Percentiles rank a stretch among this genome's conserved stretches.
Evolutionary conservation across 306 rosid species (phyloP).

Genomic region (Neltuma alba): DNA sequence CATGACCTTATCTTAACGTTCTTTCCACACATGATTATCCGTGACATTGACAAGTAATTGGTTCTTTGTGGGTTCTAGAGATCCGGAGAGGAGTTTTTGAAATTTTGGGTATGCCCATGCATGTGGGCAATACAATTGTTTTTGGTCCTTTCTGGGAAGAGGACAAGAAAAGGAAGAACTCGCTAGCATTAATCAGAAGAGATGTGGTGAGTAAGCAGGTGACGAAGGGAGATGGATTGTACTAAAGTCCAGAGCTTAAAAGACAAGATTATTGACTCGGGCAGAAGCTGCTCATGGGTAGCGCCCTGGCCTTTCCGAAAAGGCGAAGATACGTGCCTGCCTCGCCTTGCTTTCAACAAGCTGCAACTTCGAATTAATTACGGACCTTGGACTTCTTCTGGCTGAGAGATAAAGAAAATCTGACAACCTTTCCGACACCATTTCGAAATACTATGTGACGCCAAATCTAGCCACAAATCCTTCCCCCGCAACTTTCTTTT

Average conservation of each 20-base stretch:
- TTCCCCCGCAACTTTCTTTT: not conserved
- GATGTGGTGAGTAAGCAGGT: not conserved
- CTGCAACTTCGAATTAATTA: slow-evolving; percentile 21
- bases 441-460: not conserved
- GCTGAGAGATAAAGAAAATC: slow-evolving; percentile 31
- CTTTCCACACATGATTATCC: not conserved
- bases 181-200: not conserved
- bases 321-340: slow-evolving; percentile 32
- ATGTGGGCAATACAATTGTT: too few relatives aligned
- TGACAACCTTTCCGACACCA: slow-evolving; percentile 39
- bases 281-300: slow-evolving; percentile 11
- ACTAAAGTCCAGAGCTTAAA: slow-evolving; percentile 17
- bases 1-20: not conserved
- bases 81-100: too few relatives aligned
- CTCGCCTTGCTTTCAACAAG: not conserved
- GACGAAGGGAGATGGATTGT: slow-evolving; percentile 8
- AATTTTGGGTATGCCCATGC: too few relatives aligned
- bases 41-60: not conserved
- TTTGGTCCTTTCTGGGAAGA: too few relatives aligned
- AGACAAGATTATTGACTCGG: slow-evolving; percentile 39
- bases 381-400: not conserved
- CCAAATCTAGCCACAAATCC: slow-evolving; percentile 1
- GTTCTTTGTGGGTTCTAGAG: too few relatives aligned
- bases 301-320: slow-evolving; percentile 25
- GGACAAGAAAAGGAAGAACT: too few relatives aligned